Evolutionary conservation across 2,329 filamentous ascomycete genomes (phyloP).

Genomic region (Nigrograna mackinnonii): DNA sequence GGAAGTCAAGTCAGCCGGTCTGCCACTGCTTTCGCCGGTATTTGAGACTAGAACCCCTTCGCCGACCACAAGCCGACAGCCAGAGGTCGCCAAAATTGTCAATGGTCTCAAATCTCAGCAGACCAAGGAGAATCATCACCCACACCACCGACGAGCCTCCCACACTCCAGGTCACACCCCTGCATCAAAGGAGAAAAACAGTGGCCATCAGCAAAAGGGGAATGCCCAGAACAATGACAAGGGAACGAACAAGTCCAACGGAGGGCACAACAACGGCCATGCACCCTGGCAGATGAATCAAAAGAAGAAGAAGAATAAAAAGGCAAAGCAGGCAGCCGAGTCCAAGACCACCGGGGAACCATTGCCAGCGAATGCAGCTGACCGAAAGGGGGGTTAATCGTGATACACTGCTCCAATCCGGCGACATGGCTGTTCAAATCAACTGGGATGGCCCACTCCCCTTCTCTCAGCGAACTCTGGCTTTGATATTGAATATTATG

Average conservation of each 20-base stretch:
- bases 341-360: constrained; percentile 42
- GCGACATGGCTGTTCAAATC: too few relatives aligned
- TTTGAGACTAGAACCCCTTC: constrained; percentile 75
- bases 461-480: too few relatives aligned
- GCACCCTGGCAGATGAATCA: constrained; percentile 22
- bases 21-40: constrained; percentile 68
- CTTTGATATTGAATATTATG: too few relatives aligned
- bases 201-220: constrained; percentile 24
- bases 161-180: constrained; percentile 21
- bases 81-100: constrained; percentile 26
- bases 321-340: constrained; percentile 28
- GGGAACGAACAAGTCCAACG: constrained; percentile 19
- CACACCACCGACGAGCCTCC: constrained; percentile 30
- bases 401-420: too few relatives aligned
- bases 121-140: constrained; percentile 3
- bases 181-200: constrained; percentile 25
- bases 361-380: constrained; percentile 46
- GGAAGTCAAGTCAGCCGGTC: constrained; percentile 42
- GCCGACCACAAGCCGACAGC: constrained; percentile 59
- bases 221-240: constrained; percentile 24
- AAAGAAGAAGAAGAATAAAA: constrained; percentile 34
- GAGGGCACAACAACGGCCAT: constrained; percentile 8
- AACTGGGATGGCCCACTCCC: too few relatives aligned
- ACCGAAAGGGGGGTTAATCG: constrained; percentile 53
- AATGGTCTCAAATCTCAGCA: constrained; percentile 27